phyloP scores from a whole-genome alignment of 495 filamentous ascomycete genomes.

The Lasiosphaeria ovina region DNA sequence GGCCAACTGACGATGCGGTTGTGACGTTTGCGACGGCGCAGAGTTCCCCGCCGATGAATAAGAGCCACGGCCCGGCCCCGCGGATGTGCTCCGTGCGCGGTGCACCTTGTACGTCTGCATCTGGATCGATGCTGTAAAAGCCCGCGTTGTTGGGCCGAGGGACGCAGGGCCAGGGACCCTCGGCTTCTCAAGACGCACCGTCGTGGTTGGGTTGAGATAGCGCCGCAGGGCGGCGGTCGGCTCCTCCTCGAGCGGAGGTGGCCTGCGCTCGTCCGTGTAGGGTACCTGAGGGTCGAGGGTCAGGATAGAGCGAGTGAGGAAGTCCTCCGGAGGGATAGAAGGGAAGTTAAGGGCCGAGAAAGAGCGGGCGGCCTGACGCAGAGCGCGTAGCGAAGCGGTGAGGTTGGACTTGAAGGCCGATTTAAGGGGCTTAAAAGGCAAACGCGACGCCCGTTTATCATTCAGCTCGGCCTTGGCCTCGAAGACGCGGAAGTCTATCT shows the following conservation, averaged over 20 bases:
- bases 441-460: conserved; percentile 37
- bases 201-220: conserved; percentile 82
- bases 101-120: conserved; percentile 77
- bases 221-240: conserved; percentile 85
- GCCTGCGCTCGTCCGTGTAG: conserved; percentile 85
- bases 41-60: conserved; percentile 36
- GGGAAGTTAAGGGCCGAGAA: conserved; percentile 74
- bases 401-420: conserved; percentile 87
- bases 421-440: conserved; percentile 40
- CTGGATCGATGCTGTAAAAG: conserved; percentile 75
- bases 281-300: conserved; percentile 69
- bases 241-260: conserved; percentile 68
- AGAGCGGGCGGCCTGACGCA: conserved; percentile 80
- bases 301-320: conserved; percentile 81
- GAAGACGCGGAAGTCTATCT: conserved; percentile 49
- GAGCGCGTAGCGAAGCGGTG: conserved; percentile 82
- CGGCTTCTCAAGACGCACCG: conserved; percentile 62
- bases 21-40: conserved; percentile 39
- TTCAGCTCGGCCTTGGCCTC: conserved; percentile 16
- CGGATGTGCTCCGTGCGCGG: conserved; percentile 40
- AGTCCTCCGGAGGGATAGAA: conserved; percentile 79
- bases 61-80: conserved; percentile 34
- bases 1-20: conserved; percentile 28
- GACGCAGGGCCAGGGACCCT: conserved; percentile 18
- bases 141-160: conserved; percentile 27